Evolutionary conservation across 2,329 filamentous ascomycete species (phyloP).

Genomic region (Fusarium chuoi): DNA sequence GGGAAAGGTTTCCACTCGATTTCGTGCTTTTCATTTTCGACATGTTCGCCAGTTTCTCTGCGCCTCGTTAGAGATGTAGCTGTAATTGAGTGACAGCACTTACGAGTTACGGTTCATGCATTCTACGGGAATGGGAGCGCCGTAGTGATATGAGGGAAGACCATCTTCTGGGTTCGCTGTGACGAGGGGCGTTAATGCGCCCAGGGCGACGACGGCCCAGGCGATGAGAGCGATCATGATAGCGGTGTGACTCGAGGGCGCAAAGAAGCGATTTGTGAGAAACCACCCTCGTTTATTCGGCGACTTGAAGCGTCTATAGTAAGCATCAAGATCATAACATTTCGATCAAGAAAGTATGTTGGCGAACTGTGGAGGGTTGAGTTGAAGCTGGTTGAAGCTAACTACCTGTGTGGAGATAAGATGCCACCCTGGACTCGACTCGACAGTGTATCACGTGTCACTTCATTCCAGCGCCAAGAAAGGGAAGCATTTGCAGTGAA

Average conservation of each 20-base stretch:
- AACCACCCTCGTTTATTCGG: slow-evolving; percentile 10
- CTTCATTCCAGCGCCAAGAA: slow-evolving; percentile 7
- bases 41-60: slow-evolving; percentile 90
- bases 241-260: not conserved
- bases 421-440: slow-evolving; percentile 38
- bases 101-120: slow-evolving; percentile 80
- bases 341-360: slow-evolving; percentile 7
- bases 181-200: slow-evolving; percentile 43
- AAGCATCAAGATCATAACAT: slow-evolving; percentile 32
- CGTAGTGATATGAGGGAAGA: slow-evolving; percentile 72
- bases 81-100: slow-evolving; percentile 46
- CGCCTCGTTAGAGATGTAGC: not conserved
- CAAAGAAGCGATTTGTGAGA: not conserved
- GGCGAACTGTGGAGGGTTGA: not conserved
- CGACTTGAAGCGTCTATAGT: slow-evolving; percentile 15
- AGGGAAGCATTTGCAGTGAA: not conserved
- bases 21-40: slow-evolving; percentile 82
- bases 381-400: not conserved
- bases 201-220: slow-evolving; percentile 33
- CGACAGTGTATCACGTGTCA: slow-evolving; percentile 37
- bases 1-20: slow-evolving; percentile 94
- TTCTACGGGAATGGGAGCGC: slow-evolving; percentile 73
- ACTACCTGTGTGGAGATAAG: slow-evolving; percentile 41
- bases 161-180: slow-evolving; percentile 52
- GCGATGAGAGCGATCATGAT: slow-evolving; percentile 33